These are phyloP conservation scores for Metrosideros polymorpha DNA, from an alignment of 441 rosid genomes.

Conservation along the genomic window DNA sequence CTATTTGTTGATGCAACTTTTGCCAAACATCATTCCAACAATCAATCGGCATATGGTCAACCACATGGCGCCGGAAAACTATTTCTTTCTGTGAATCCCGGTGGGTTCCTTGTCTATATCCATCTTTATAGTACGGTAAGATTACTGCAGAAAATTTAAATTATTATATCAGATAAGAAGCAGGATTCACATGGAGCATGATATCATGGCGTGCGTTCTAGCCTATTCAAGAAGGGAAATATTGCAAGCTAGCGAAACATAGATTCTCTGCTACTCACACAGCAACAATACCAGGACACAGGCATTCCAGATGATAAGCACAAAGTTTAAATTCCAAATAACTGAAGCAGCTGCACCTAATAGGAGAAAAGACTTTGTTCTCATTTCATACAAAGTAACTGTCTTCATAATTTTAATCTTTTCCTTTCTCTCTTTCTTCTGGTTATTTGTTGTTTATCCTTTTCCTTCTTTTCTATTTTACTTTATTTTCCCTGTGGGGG, in stretches of 20 bases:
- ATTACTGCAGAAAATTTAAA: slow-evolving; percentile 45
- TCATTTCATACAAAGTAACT: background rate
- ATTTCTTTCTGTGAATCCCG: slow-evolving; percentile 44
- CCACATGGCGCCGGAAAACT: slow-evolving; percentile 75
- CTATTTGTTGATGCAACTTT: slow-evolving; percentile 87
- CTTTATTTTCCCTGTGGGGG: background rate
- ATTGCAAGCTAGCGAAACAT: background rate
- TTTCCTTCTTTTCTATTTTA: background rate
- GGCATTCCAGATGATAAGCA: background rate
- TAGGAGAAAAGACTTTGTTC: background rate
- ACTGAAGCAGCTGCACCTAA: background rate
- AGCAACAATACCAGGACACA: background rate
- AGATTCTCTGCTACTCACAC: background rate
- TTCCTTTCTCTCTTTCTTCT: background rate
- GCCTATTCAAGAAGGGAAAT: background rate
- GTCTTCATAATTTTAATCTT: background rate
- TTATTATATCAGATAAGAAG: background rate
- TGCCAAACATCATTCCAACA: slow-evolving; percentile 96
- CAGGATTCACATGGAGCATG: background rate
- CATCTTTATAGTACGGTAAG: slow-evolving; percentile 77
- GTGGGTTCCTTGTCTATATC: slow-evolving; percentile 25
- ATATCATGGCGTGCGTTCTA: background rate
- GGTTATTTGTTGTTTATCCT: background rate
- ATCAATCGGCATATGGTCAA: slow-evolving; percentile 92
- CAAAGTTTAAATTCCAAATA: background rate